Evolutionary conservation across 1,139 yeast species (phyloP), one percentile per base, ranked within the genome.

Genomic region (Magnusiomyces tetraspermus): DNA sequence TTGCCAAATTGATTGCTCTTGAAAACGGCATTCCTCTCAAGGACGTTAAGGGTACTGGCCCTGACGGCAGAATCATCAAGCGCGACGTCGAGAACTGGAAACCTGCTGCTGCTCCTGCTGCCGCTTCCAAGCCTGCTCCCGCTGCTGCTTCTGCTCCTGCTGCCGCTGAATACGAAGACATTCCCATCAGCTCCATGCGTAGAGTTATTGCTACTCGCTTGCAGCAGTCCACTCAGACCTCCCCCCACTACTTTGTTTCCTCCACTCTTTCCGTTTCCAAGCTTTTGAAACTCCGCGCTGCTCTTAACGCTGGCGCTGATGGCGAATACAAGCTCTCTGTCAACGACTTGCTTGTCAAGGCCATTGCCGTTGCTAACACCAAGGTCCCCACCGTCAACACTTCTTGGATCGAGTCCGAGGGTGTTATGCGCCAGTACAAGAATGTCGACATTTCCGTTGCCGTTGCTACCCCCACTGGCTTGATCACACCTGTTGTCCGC

Each of bases 401-500:
- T 42, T 85, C 92, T 68, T 92, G 97, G 95, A 78, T 92, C 65
- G 96, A 85, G 67, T 75, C 78, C 48, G 84, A 90, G 74, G 89
- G 90, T 60, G 83, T 92, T 63, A 86, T 94, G 65, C 87, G 99
- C 76, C 90, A 86, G 73, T 92, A 82, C 79, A 76, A 78, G 67
- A 84, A 82, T 64, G 97, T 90, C 57, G 99, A 92, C 68, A 95
- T 92, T 56, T 89, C 97, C 30, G 97, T 92, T 57, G 99, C 99
- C 46, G 99, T 92, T 59, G 95, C 98, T 58, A 92, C 98, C 22
- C 97, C 97, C 69, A 81, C 95, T 54, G 99, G 99, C 54, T 79
- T 92, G 64, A 84, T 94, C 70, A 92, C 99, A 50, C 99, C 99
- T 61, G 92, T 92, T 63, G 88, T 92, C 61, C 83, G 80, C 71